Base-by-base conservation (phyloP, 2,329 filamentous ascomycete genomes). In the Aquanectria penicillioides region DNA sequence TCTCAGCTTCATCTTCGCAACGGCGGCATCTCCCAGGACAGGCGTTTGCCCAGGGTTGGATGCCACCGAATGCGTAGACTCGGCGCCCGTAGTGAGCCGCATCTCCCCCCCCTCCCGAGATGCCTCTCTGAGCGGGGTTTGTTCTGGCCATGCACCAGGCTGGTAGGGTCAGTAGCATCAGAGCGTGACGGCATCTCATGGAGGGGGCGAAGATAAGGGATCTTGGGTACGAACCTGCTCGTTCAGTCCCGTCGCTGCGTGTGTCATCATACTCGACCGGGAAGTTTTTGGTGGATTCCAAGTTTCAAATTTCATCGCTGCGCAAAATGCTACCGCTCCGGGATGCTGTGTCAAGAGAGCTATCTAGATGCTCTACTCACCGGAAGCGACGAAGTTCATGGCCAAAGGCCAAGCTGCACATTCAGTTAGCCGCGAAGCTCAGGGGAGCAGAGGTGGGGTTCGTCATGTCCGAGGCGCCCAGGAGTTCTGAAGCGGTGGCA, bases 371-470 rank as follows among this genome's bases (percentile, higher is more conserved):
- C 74, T 76, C 77, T 78, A 94, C 92, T 94, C 88, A 95, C 92
- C 91, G 81, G 91, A 92, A 76, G 92, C 92, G 80, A 95, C 91
- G 81, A 95, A 95, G 80, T 95, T 95, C 74, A 95, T 83, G 76
- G 92, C 91, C 77, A 95, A 81, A 69, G 92, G 92, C 65, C 93
- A 80, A 66, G 90, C 92, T 95, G 70, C 43, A 59, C 67, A 62
- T 50, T 10, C 47, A 59, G 72, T 80, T 67, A 80, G 75, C 67
- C 22, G 26, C 6, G 8, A 2, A 23, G 23, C 15, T 40, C 12
- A 15, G 37, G 25, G 31, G 31, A 6, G 31, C n/a, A 2, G 38
- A 26, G 6, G 3, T 3, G 37, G 36, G n/a, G 22, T 25, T 31
- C 28, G n/a, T 17, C 38, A 50, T n/a, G 8, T 22, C 31, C 47